Evolutionary conservation across 2,329 filamentous ascomycete species (phyloP).

Genomic region (Lasiodiplodia sp.): DNA sequence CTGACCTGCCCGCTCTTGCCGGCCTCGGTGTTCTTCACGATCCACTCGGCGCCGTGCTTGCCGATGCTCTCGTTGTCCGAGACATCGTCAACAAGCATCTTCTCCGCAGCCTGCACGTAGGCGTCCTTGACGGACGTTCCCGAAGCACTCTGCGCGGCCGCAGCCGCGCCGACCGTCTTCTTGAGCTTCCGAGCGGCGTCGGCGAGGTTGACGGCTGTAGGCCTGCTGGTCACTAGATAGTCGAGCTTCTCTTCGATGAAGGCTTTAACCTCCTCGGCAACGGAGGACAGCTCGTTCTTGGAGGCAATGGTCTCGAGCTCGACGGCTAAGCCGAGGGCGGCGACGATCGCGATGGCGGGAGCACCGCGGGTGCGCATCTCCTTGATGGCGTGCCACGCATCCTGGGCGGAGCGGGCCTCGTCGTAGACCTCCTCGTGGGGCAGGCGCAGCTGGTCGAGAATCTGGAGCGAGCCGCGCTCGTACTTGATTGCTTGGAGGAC

Average conservation of each 20-base stretch:
- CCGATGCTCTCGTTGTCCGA: constrained; percentile 89
- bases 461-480: constrained; percentile 72
- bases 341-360: constrained; percentile 98
- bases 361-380: constrained; percentile 83
- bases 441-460: constrained; percentile 83
- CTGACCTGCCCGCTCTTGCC: constrained; percentile 67
- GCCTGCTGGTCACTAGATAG: constrained; percentile 86
- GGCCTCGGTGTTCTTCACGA: constrained; percentile 65
- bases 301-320: constrained; percentile 69
- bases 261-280: constrained; percentile 67
- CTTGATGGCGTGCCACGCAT: constrained; percentile 83
- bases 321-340: constrained; percentile 84
- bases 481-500: constrained; percentile 82
- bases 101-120: constrained; percentile 82
- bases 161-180: constrained; percentile 62
- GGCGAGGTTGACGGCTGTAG: constrained; percentile 92
- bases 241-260: constrained; percentile 81
- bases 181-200: constrained; percentile 88
- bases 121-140: constrained; percentile 67
- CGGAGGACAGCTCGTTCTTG: constrained; percentile 51
- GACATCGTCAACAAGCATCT: constrained; percentile 86
- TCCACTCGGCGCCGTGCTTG: constrained; percentile 82
- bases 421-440: constrained; percentile 84
- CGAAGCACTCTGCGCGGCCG: constrained; percentile 52
- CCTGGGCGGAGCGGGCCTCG: constrained; percentile 70